A percentile compares a stretch with the other conserved stretches of the same genome.
These are phyloP conservation scores for Suhomyces guaymorum DNA, from an alignment of 1,139 yeast genomes.

Conservation along the genomic window DNA sequence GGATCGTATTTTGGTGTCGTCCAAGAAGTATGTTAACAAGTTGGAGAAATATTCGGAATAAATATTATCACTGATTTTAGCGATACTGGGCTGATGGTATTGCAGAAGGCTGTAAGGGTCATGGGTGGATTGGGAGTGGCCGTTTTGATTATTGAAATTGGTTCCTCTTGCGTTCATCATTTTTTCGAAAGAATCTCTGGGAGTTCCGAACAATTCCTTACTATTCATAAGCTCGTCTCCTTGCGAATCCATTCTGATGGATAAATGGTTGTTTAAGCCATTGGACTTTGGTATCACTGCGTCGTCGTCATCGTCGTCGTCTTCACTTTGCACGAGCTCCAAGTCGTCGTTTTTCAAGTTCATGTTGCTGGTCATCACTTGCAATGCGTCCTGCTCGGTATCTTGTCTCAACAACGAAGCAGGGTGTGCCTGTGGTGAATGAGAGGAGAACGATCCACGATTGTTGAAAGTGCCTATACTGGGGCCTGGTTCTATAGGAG, in stretches of 20 bases:
- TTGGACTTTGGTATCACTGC: constrained; percentile 13
- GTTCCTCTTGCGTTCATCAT: constrained; percentile 22
- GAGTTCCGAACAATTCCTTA: constrained; percentile 47
- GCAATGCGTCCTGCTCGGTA: constrained; percentile 45
- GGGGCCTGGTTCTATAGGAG: constrained; percentile 33
- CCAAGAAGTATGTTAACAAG: constrained; percentile 41
- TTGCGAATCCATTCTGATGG: constrained; percentile 16
- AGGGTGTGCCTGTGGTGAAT: constrained; percentile 13
- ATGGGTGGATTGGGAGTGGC: constrained; percentile 12
- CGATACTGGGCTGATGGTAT: constrained; percentile 22
- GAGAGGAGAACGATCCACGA: constrained; percentile 17
- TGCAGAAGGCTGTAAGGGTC: constrained; percentile 25
- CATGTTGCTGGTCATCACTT: constrained; percentile 37
- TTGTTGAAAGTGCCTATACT: constrained; percentile 32
- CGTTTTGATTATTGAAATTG: constrained; percentile 9
- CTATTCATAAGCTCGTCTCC: constrained; percentile 43
- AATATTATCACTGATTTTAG: constrained; percentile 25
- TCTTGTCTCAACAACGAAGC: constrained; percentile 41
- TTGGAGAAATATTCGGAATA: constrained; percentile 40
- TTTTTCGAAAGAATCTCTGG: constrained; percentile 42
- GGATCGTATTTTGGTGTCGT: constrained; percentile 28
- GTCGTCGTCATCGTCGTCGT: constrained; percentile 26
- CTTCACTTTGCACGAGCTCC: constrained; percentile 37
- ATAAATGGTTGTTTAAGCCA: constrained; percentile 9
- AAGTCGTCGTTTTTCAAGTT: constrained; percentile 42